Conservation (phyloP, 139 green algal genomes). For the Chlorella vulgaris region DNA sequence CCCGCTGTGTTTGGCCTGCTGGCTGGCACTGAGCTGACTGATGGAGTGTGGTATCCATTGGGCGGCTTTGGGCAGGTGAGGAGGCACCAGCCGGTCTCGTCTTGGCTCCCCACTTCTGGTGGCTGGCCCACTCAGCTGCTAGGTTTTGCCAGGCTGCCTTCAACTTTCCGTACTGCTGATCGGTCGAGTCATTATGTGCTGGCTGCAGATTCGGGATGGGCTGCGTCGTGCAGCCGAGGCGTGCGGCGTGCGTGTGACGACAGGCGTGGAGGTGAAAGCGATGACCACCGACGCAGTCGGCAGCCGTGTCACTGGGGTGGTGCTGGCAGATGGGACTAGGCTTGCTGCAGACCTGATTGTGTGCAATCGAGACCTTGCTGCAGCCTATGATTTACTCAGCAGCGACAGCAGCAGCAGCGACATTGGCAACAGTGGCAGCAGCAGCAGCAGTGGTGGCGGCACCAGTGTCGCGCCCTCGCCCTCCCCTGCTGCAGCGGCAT, state of each 20-base stretch:
- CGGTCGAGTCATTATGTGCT: not conserved
- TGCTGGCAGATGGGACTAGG: constrained; percentile 50
- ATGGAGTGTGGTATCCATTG: constrained; percentile 85
- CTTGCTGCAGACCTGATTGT: constrained; percentile 74
- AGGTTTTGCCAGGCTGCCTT: not conserved
- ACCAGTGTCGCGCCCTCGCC: no score
- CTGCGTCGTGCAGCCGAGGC: constrained; percentile 40
- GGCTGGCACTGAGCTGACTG: constrained; percentile 85
- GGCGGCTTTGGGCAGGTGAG: constrained; percentile 78
- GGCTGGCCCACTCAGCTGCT: not conserved
- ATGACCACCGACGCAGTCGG: constrained; percentile 32
- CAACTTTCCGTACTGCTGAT: not conserved
- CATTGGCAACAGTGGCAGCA: constrained; percentile 1
- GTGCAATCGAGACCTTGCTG: constrained; percentile 68
- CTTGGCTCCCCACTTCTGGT: not conserved
- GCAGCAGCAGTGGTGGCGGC: not conserved
- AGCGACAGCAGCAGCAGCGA: not conserved
- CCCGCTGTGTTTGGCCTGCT: constrained; percentile 85
- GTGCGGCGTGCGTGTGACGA: constrained; percentile 58
- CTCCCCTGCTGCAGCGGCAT: constrained; percentile 8
- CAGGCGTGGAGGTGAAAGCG: constrained; percentile 36
- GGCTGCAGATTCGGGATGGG: constrained; percentile 34
- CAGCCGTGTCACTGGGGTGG: constrained; percentile 59
- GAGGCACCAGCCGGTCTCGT: not conserved
- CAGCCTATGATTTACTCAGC: constrained; percentile 59